Evolutionary conservation across 331 rosid genomes (phyloP), one percentile per base, ranked within the genome.

Genomic region (Pyracantha coccinea): DNA sequence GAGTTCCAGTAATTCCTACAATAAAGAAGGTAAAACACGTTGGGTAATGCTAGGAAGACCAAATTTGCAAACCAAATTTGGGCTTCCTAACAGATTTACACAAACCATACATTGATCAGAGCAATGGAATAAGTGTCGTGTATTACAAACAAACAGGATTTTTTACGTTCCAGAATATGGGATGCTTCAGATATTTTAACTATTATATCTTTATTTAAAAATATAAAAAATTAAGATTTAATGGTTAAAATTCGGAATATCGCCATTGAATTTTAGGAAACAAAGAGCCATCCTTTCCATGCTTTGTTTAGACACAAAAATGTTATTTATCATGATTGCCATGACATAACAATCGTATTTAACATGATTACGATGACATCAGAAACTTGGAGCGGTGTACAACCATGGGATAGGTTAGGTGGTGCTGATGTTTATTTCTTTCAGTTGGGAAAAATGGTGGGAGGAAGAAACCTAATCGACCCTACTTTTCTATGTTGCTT

Each of bases 331-430:
- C 88, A 82, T 85, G 75, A 81, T 85, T 83, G 68, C 33, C 81
- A 71, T 83, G 89, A 83, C 88, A 75, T 83, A 75, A 77, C 33
- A 60, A 60, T 25, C 50, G 24, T 60, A 52, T 74, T 76, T 58
- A 77, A 85, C 86, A 81, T 84, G 79, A 84, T 84, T 83, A 29
- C 59, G 72, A 74, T 81, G 90, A 84, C 89, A 81, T 83, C 72
- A 79, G 88, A 83, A 86, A 79, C 82, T 61, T 90, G 50, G 68
- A 70, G 76, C 71, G 74, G 75, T 62, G 71, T 75, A 80, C 88
- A 86, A 83, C 82, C 14, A 75, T 76, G 80, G 83, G 83, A 77
- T 81, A 71, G 89, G 90, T 86, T 90, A 90, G 96, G 89, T 90
- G 84, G 80, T 83, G 89, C 5, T 41, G 74, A 79, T 84, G 8